Percentiles rank a stretch among this genome's conserved stretches.
These are phyloP conservation scores for Ceratopteris richardii DNA, from an alignment of 75 land plant genomes.

Conservation along the genomic window DNA sequence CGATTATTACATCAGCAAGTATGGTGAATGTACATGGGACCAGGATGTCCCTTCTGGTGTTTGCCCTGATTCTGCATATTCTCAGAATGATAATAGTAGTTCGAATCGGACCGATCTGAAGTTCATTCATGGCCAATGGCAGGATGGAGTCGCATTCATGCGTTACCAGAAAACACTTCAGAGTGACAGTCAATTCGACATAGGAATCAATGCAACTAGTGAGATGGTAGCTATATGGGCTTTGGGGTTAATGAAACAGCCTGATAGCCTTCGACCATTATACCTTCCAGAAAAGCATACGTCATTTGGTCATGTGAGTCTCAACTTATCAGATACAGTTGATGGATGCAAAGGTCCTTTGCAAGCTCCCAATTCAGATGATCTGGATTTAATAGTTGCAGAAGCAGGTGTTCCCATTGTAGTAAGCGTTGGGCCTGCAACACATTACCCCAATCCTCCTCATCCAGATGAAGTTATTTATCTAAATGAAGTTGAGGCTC, in stretches of 20 bases:
- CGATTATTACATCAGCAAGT: constrained; percentile 71
- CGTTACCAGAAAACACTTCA: constrained; percentile 51
- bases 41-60: constrained; percentile 53
- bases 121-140: constrained; percentile 76
- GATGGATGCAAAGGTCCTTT: constrained; percentile 86
- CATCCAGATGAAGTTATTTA: constrained; percentile 81
- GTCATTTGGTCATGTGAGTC: constrained; percentile 45
- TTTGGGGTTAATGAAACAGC: constrained; percentile 61
- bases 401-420: constrained; percentile 64
- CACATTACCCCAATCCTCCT: constrained; percentile 91
- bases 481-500: constrained; percentile 92
- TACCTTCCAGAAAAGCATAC: constrained; percentile 86
- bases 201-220: constrained; percentile 36
- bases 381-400: constrained; percentile 67
- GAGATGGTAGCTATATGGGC: constrained; percentile 94
- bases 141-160: constrained; percentile 83
- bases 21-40: constrained; percentile 73
- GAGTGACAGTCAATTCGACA: constrained; percentile 65
- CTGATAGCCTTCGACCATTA: constrained; percentile 59
- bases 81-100: constrained; percentile 23
- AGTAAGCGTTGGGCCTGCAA: constrained; percentile 51
- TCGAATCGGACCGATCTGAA: constrained; percentile 44
- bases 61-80: constrained; percentile 76
- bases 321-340: constrained; percentile 48
- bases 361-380: constrained; percentile 56